Conservation (phyloP, 1,284 basidiomycete species). For the Pholiota adiposa region DNA sequence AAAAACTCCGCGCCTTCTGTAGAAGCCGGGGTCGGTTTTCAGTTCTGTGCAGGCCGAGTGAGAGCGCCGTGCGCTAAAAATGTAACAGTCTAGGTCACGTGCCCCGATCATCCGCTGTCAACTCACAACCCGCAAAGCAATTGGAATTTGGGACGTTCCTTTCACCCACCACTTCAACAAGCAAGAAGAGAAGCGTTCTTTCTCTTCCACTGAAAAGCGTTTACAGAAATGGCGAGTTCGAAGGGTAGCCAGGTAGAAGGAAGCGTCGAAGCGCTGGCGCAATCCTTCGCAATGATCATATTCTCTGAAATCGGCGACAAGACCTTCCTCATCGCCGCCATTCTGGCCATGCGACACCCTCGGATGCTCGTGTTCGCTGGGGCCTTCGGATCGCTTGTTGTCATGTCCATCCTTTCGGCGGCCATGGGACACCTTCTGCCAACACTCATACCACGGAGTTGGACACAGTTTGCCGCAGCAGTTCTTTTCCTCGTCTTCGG, state of each 20-base stretch:
- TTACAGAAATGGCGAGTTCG: conserved; percentile 1
- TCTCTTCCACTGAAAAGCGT: too few species aligned
- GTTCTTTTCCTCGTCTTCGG: conserved; percentile 89
- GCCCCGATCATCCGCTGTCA: neutral
- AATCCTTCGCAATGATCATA: conserved; percentile 88
- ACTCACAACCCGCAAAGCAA: too few species aligned
- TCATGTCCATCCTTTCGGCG: conserved; percentile 94
- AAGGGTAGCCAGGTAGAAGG: conserved; percentile 34
- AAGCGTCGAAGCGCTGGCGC: conserved; percentile 59
- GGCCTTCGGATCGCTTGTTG: conserved; percentile 84
- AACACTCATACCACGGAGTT: conserved; percentile 77
- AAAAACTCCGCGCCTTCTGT: too few species aligned
- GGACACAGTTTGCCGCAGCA: conserved; percentile 82
- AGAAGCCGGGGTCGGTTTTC: too few species aligned
- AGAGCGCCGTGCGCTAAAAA: neutral
- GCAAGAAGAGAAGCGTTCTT: too few species aligned
- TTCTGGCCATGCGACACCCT: conserved; percentile 95
- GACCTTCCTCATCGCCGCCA: conserved; percentile 96
- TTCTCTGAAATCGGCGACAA: conserved; percentile 96
- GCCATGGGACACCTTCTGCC: conserved; percentile 87
- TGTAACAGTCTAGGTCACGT: neutral
- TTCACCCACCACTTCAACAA: too few species aligned
- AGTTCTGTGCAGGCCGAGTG: too few species aligned
- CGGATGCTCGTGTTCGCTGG: conserved; percentile 87
- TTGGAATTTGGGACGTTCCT: too few species aligned